Conservation (phyloP, 257 asterid genomes). For the Jasminum sambac region DNA sequence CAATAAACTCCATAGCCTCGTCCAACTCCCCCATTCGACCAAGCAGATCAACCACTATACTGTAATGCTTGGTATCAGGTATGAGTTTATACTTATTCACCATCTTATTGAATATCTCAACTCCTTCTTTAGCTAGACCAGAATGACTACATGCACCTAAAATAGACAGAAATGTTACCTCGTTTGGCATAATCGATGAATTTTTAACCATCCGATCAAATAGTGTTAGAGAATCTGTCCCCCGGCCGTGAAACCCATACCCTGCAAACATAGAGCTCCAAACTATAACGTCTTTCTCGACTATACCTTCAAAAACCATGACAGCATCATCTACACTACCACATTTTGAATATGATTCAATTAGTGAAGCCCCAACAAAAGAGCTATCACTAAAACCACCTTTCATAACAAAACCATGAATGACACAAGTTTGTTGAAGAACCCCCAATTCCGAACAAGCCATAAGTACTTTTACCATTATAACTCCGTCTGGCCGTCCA, state of each 20-base stretch:
- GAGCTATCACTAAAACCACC: constrained; percentile 41
- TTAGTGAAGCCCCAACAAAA: constrained; percentile 57
- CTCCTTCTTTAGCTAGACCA: constrained; percentile 66
- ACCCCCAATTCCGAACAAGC: constrained; percentile 75
- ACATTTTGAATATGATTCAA: constrained; percentile 76
- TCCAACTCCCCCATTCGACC: constrained; percentile 65
- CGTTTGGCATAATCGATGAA: constrained; percentile 49
- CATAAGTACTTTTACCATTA: constrained; percentile 49
- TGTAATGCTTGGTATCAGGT: constrained; percentile 68
- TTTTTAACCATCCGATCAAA: constrained; percentile 51
- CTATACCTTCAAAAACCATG: constrained; percentile 37
- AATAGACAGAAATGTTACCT: constrained; percentile 58
- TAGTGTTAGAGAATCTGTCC: constrained; percentile 51
- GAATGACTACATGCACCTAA: constrained; percentile 80
- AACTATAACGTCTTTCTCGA: constrained; percentile 51
- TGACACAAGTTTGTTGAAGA: constrained; percentile 58
- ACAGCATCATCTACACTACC: constrained; percentile 61
- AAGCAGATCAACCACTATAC: constrained; percentile 61
- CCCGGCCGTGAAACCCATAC: constrained; percentile 65
- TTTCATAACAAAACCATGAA: constrained; percentile 53
- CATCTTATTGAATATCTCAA: constrained; percentile 51
- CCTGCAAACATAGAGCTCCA: constrained; percentile 88
- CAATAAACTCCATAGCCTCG: constrained; percentile 52
- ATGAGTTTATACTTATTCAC: constrained; percentile 42
- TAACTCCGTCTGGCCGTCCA: constrained; percentile 44